Conservation (phyloP, 805 yeast species). For the Candida koratica region DNA sequence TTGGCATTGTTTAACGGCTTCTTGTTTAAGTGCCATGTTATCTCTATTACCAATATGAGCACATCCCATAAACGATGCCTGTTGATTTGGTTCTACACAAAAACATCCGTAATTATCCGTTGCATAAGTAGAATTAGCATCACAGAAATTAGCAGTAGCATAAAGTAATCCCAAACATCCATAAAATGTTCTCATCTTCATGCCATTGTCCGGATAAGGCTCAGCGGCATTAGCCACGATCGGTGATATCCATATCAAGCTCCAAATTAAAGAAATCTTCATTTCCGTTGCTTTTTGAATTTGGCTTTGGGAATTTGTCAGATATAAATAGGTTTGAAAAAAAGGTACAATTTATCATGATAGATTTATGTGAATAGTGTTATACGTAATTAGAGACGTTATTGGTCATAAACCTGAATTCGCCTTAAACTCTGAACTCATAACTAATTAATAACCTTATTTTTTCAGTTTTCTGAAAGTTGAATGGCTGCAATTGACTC, state of each 20-base stretch:
- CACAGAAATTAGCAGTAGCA: conserved; percentile 11
- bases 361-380: no score
- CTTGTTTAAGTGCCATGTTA: background rate
- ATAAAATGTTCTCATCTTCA: background rate
- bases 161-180: conserved; percentile 2
- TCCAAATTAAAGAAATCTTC: no score
- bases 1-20: conserved; percentile 20
- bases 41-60: conserved; percentile 7
- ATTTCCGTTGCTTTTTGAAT: no score
- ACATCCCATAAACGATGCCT: conserved; percentile 33
- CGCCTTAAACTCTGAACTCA: conserved; percentile 3
- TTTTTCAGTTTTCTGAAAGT: conserved; percentile 1
- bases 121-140: conserved; percentile 3
- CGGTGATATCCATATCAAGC: no score
- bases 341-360: no score
- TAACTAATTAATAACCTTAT: conserved; percentile 3
- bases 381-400: no score
- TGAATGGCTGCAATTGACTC: conserved; percentile 4
- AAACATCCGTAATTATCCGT: conserved; percentile 15
- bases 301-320: no score
- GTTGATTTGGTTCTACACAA: conserved; percentile 24
- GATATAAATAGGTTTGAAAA: conserved; percentile 5
- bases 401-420: no score
- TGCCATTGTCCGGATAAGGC: conserved; percentile 1
- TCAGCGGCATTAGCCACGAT: conserved; percentile 1